Percentiles rank a stretch among this genome's conserved stretches.
Evolutionary conservation across 2,329 filamentous ascomycete species (phyloP).

Genomic region (Talaromyces sp.): DNA sequence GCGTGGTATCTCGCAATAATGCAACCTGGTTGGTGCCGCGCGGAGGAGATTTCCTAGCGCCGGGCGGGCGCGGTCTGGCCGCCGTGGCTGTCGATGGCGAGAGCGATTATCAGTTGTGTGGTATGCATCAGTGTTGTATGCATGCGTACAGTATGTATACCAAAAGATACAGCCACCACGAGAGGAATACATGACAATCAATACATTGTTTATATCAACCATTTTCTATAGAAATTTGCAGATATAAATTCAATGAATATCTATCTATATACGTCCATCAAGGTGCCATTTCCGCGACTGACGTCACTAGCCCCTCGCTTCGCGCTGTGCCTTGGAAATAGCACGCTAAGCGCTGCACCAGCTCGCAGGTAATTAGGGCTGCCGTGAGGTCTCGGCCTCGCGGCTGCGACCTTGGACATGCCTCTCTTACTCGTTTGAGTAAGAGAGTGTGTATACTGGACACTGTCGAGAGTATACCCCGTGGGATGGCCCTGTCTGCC

Average conservation of each 20-base stretch:
- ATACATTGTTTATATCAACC: no score
- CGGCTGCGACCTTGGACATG: not conserved
- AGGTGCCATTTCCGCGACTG: not conserved
- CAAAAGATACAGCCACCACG: no score
- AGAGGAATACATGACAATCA: no score
- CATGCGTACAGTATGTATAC: no score
- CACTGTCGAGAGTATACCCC: no score
- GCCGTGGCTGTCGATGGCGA: not conserved
- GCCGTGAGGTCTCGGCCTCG: not conserved
- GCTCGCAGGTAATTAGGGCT: not conserved
- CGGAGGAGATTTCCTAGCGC: not conserved
- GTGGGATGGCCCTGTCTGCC: not conserved
- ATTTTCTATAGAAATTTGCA: no score
- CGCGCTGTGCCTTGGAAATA: conserved; percentile 9
- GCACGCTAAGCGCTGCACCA: conserved; percentile 2
- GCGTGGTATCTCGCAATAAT: not conserved
- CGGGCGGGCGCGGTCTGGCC: not conserved
- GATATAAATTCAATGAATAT: no score
- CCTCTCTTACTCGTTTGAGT: not conserved
- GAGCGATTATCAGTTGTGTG: not conserved
- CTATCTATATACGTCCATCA: no score
- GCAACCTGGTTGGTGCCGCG: not conserved
- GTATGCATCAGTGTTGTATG: not conserved
- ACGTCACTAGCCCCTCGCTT: conserved; percentile 1
- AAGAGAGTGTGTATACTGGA: not conserved